These are phyloP conservation scores for Pneumocystis canis DNA, from an alignment of 1,139 yeast genomes.

Conservation along the genomic window DNA sequence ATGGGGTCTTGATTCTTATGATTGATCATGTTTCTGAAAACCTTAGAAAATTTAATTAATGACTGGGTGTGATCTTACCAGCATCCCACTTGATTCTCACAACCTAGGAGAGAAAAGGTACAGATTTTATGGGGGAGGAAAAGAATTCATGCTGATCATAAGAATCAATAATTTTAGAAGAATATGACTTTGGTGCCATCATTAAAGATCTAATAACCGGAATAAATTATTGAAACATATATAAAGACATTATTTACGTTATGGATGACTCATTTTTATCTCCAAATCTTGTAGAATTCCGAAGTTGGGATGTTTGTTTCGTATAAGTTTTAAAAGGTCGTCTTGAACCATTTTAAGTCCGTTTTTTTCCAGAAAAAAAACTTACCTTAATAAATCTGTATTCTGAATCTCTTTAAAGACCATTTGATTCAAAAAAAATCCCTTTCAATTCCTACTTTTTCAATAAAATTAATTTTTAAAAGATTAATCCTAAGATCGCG, in stretches of 20 bases:
- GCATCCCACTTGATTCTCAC: no score
- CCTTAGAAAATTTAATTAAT: constrained; percentile 28
- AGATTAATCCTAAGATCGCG: no score
- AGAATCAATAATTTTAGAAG: background rate
- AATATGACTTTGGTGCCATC: background rate
- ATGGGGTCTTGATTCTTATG: constrained; percentile 10
- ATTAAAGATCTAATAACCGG: background rate
- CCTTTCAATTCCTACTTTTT: no score
- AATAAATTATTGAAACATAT: background rate
- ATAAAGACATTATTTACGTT: background rate
- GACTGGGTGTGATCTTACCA: no score
- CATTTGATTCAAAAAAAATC: background rate
- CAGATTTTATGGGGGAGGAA: background rate
- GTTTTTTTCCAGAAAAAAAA: background rate
- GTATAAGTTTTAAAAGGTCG: background rate
- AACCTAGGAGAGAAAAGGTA: no score
- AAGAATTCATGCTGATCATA: background rate
- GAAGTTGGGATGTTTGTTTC: background rate
- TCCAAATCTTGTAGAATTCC: background rate
- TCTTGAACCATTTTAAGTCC: background rate
- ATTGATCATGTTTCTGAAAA: background rate
- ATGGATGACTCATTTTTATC: background rate
- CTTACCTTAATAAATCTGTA: background rate
- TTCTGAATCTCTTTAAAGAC: background rate
- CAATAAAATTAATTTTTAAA: no score